A percentile compares a stretch with the other conserved stretches of the same genome.
These are phyloP conservation scores for Ceriops decandra DNA, from an alignment of 345 rosid genomes.

Conservation along the genomic window DNA sequence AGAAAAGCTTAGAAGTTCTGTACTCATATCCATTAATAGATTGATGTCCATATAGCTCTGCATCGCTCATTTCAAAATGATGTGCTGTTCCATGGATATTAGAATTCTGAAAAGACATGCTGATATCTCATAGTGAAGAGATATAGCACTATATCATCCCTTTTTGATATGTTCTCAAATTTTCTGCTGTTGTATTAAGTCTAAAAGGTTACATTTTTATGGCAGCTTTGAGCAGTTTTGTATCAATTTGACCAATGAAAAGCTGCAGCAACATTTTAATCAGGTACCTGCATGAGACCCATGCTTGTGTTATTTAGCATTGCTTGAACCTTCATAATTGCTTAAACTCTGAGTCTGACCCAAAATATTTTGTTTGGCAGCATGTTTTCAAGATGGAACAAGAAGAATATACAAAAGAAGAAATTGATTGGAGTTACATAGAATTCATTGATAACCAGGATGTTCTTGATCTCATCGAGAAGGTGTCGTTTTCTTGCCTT, in stretches of 20 bases:
- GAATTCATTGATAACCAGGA: constrained; percentile 95
- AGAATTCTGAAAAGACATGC: background rate
- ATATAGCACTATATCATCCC: no score
- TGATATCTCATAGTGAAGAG: background rate
- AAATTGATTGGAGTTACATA: constrained; percentile 98
- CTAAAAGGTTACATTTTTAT: constrained; percentile 18
- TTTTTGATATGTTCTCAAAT: background rate
- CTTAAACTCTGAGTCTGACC: background rate
- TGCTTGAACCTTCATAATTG: constrained; percentile 11
- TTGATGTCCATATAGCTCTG: no score
- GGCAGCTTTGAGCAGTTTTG: constrained; percentile 99
- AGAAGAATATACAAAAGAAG: constrained; percentile 93
- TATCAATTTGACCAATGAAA: constrained; percentile 98
- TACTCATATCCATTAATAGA: no score
- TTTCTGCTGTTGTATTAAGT: constrained; percentile 10
- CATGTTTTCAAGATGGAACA: constrained; percentile 99
- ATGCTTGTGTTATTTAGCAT: background rate
- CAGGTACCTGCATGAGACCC: constrained; percentile 46
- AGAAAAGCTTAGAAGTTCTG: no score
- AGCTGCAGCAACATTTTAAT: constrained; percentile 98
- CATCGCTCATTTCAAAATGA: no score
- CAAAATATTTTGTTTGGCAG: constrained; percentile 36
- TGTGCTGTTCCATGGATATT: background rate
- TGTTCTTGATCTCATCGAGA: constrained; percentile 91
- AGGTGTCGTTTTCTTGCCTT: constrained; percentile 42